Base-by-base conservation (phyloP, 108 stramenopile species). In the Cyclotella distinguenda region DNA sequence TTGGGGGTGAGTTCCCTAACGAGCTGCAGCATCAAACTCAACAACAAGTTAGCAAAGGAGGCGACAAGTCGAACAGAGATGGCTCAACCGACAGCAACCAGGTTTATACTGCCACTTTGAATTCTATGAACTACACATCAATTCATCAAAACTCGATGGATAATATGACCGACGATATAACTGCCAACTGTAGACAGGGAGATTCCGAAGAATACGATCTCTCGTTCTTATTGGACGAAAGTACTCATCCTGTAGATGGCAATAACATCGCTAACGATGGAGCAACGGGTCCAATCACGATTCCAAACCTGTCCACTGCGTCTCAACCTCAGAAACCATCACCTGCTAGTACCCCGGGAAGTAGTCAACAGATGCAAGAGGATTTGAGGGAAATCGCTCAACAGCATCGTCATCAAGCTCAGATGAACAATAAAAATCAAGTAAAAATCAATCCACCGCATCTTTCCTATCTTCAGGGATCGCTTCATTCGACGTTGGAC, bases 281-380 rank as follows among this genome's bases (percentile, higher is more conserved):
- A 22, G 16, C 21, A 1, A 18, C 2, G 10, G 46, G 7, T 48
- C 25, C 46, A 22, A 21, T 21, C 3, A 2, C 46, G 23, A 48
- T 23, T 19, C 1, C 46, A 2, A 48, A 22, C 46, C 46, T 23
- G 2, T 21, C 3, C 21, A 23, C 1, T 21, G 16, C 46, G 2
- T 4, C 21, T 4, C 18, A 19, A 23, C 0, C 46, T 21, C 4
- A 19, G 16, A 48, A 9, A 22, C 21, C 2, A 11, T 23, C 1
- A 1, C 3, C 46, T 48, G n/a, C 7, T 18, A 18, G 46, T 22
- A 11, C 11, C 2, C 46, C 46, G 23, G 46, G 46, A 6, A 48
- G 46, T 22, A 48, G 46, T 22, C 46, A 48, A 22, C 46, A 18
- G 2, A 48, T 48, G 46, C 46, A 48, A 48, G 46, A 48, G 18